Base-by-base conservation (phyloP, 805 yeast species). In the Alloascoidea hylecoeti region DNA sequence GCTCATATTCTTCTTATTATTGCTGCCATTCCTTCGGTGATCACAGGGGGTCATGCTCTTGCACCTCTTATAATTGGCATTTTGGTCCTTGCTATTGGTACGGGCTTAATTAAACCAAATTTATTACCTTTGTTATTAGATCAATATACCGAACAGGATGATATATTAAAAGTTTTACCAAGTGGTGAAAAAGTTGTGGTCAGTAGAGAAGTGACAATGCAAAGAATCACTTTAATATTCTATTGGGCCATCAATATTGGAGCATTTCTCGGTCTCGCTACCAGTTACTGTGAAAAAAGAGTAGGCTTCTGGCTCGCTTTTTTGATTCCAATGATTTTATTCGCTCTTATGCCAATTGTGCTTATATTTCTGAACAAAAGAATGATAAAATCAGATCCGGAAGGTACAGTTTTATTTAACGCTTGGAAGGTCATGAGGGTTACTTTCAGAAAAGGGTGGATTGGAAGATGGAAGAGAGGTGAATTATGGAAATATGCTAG, bases 221-320 rank as follows among this genome's bases (percentile, higher is more conserved):
- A 58, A 45, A 49, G 52, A 32, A 46, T 60, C 43, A 49, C 68
- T 16, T 56, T 69, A 49, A 56, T 64, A 35, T 70, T 69, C 51
- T 70, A 70, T 53, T 69, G 74, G 72, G 55, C 70, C 38, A 70
- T 72, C 45, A 72, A 69, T 47, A 57, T 68, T 42, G 77, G 76
- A 43, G 68, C 73, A 5, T 68, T 71, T 53, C 60, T 68, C 46
- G 67, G 63, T 46, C 55, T 70, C 39, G 75, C 71, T 15, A 67
- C 75, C 15, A 60, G 72, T 12, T 67, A 69, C 44, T 52, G 63
- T 48, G 75, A 67, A 39, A 65, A 69, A 55, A 52, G 63, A 46
- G 58, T 70, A 41, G 76, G 75, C 17, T 70, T 57, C 53, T 70
- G 74, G 73, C 56, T 68, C 35, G 75, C 75, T 3, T 70, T 60